These are phyloP conservation scores for Corymbia maculata DNA, from an alignment of 345 rosid species.

Conservation along the genomic window DNA sequence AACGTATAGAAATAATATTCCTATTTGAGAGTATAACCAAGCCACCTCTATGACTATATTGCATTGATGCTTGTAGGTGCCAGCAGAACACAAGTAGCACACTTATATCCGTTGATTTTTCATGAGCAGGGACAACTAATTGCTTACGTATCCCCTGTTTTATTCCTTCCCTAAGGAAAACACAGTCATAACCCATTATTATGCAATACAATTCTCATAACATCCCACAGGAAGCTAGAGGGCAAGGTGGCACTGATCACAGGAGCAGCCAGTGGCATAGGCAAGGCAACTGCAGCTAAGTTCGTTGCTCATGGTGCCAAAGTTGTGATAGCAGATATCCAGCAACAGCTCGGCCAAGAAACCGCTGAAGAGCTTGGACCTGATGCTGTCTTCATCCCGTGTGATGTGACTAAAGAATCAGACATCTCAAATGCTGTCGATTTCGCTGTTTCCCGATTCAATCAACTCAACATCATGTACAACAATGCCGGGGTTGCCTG, in stretches of 20 bases:
- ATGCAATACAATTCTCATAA: background rate
- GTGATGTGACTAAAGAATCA: conserved; percentile 72
- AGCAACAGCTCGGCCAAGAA: conserved; percentile 38
- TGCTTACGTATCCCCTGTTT: background rate
- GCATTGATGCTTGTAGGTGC: background rate
- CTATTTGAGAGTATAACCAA: background rate
- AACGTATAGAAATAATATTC: background rate
- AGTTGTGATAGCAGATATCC: conserved; percentile 72
- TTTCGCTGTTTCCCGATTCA: conserved; percentile 35
- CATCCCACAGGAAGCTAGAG: conserved; percentile 46
- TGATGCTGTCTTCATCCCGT: conserved; percentile 34
- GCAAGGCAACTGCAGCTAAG: conserved; percentile 61
- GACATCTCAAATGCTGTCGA: conserved; percentile 61
- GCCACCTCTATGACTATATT: background rate
- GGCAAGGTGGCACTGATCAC: conserved; percentile 82
- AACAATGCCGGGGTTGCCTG: conserved; percentile 81
- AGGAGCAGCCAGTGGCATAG: conserved; percentile 88
- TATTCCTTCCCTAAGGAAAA: background rate
- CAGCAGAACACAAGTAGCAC: background rate
- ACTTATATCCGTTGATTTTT: background rate
- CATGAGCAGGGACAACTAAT: background rate
- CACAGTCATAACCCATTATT: background rate
- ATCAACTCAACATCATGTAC: conserved; percentile 68
- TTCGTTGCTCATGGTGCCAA: conserved; percentile 71
- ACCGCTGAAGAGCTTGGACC: conserved; percentile 56